Percentiles rank a stretch among this genome's conserved stretches.
These are phyloP conservation scores for Talaromyces piceae DNA, from an alignment of 2,329 filamentous ascomycete species.

Conservation along the genomic window DNA sequence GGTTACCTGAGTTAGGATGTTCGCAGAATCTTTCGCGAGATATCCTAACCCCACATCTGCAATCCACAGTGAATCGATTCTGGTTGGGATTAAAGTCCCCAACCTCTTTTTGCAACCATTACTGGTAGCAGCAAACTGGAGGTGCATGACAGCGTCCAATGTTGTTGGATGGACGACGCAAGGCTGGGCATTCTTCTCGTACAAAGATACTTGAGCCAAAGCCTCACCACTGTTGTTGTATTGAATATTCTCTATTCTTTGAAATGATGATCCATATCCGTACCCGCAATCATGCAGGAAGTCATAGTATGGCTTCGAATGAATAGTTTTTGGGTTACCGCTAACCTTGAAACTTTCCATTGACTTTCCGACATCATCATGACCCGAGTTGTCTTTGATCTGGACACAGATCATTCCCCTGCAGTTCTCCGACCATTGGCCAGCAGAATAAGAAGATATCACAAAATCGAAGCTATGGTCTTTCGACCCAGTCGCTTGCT, in stretches of 20 bases:
- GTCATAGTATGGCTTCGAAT: constrained; percentile 16
- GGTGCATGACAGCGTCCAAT: constrained; percentile 6
- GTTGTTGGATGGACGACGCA: constrained; percentile 7
- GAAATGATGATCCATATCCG: constrained; percentile 11
- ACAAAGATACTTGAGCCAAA: constrained; percentile 13
- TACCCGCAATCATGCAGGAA: constrained; percentile 19
- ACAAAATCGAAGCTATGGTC: background rate
- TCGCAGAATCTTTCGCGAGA: no score
- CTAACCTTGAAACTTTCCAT: constrained; percentile 13
- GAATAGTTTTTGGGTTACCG: no score
- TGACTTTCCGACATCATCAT: constrained; percentile 8
- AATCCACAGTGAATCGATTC: background rate
- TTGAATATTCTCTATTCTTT: constrained; percentile 12
- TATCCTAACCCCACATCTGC: background rate
- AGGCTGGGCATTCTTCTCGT: constrained; percentile 10
- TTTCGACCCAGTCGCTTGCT: background rate
- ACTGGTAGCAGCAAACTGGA: constrained; percentile 13
- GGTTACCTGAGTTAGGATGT: no score
- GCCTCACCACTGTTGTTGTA: constrained; percentile 13
- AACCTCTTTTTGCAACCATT: constrained; percentile 12
- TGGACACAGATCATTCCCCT: no score
- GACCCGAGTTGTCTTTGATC: no score
- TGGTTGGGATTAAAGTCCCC: constrained; percentile 15
- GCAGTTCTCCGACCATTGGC: no score
- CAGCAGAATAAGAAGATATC: no score